Conservation (phyloP, 2,329 filamentous ascomycete species). For the Colletotrichum tofieldiae region DNA sequence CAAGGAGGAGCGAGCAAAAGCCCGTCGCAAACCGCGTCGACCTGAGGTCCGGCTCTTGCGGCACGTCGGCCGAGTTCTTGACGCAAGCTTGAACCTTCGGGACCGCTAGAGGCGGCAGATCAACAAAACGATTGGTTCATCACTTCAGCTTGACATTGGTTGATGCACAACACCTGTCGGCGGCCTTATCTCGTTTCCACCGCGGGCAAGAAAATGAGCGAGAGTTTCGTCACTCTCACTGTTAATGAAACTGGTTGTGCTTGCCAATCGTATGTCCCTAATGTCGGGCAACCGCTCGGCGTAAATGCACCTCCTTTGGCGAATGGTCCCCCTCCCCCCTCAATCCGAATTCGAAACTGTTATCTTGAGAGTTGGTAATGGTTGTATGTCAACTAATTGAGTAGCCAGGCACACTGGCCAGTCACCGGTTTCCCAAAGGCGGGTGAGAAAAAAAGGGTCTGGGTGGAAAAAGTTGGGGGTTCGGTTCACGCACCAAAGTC, state of each 20-base stretch:
- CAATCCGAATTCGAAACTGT: background rate
- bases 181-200: conserved; percentile 13
- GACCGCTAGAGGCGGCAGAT: conserved; percentile 24
- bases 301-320: conserved; percentile 10
- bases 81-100: conserved; percentile 28
- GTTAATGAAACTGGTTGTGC: conserved; percentile 15
- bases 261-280: background rate
- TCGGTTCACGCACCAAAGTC: conserved; percentile 3
- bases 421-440: conserved; percentile 13
- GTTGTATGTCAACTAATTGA: conserved; percentile 28
- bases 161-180: background rate
- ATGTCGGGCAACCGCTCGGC: conserved; percentile 28
- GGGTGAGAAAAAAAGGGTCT: conserved; percentile 13
- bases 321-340: background rate
- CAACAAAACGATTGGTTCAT: background rate
- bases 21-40: conserved; percentile 30
- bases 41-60: conserved; percentile 18
- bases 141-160: too few relatives aligned
- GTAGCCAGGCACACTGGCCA: conserved; percentile 1
- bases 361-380: conserved; percentile 34
- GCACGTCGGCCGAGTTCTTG: conserved; percentile 24
- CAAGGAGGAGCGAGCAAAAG: conserved; percentile 21
- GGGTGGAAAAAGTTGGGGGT: background rate
- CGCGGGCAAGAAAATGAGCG: background rate
- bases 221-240: background rate